These are phyloP conservation scores for Fusarium gaditjirri DNA, from an alignment of 2,329 filamentous ascomycete species.

Conservation along the genomic window DNA sequence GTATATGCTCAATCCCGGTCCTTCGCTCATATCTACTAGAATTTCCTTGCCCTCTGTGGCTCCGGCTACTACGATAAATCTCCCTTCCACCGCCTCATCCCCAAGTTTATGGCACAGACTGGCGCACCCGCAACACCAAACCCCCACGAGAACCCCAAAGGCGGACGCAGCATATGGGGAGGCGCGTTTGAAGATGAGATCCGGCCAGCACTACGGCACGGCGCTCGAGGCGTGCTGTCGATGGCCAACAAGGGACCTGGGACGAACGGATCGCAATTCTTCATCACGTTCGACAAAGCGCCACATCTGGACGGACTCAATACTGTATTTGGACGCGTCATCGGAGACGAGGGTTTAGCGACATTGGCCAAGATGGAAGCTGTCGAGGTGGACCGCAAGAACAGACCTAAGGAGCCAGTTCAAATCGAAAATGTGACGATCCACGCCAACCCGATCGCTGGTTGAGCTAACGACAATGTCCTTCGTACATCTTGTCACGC, in stretches of 20 bases:
- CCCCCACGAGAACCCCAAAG: slow-evolving; percentile 69
- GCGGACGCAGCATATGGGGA: slow-evolving; percentile 79
- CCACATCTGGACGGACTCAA: slow-evolving; percentile 86
- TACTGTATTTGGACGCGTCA: slow-evolving; percentile 82
- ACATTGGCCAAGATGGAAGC: slow-evolving; percentile 78
- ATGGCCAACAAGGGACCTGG: slow-evolving; percentile 83
- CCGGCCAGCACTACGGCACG: slow-evolving; percentile 74
- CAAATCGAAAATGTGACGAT: slow-evolving; percentile 76
- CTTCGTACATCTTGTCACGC: not conserved
- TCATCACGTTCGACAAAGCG: slow-evolving; percentile 80
- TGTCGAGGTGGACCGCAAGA: slow-evolving; percentile 81
- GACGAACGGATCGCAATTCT: slow-evolving; percentile 85
- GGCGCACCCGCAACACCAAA: slow-evolving; percentile 69
- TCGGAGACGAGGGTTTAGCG: slow-evolving; percentile 70
- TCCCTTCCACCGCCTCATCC: slow-evolving; percentile 83
- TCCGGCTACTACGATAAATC: slow-evolving; percentile 80
- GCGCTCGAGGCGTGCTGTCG: slow-evolving; percentile 74
- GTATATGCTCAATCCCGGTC: not conserved
- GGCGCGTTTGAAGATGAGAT: slow-evolving; percentile 84
- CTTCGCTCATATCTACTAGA: slow-evolving; percentile 59
- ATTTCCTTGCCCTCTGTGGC: slow-evolving; percentile 88
- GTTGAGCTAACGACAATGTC: slow-evolving; percentile 49
- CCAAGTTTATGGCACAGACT: slow-evolving; percentile 83
- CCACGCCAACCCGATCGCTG: slow-evolving; percentile 83
- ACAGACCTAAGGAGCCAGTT: slow-evolving; percentile 73